Base-by-base conservation (phyloP, 306 rosid species). In the Amphicarpaea edgeworthii region DNA sequence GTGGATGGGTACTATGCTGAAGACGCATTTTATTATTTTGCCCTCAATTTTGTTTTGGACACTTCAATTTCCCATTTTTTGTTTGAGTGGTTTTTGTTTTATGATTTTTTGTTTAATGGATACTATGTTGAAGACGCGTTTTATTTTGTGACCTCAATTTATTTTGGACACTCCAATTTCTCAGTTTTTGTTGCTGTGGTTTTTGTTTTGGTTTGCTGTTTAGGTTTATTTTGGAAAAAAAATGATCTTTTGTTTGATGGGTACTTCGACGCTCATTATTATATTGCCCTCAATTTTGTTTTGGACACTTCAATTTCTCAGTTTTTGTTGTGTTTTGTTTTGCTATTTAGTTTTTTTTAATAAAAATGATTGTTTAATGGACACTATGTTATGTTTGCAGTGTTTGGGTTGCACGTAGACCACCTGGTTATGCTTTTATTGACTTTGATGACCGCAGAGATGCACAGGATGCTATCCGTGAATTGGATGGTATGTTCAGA, bases 341-440 rank as follows among this genome's bases (percentile, higher is more conserved):
- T 21, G 24, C 3, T 19, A 5, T 65, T 65, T 2, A 4, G 70
- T 12, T 65, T 63, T 0, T 38, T 38, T 34, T 4, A 26, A 14
- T 12, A n/a, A 14, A 61, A 8, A 38, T 38, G 11, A 1, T 40
- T 16, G 45, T 3, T 16, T 34, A 4, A 61, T 61, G 8, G 7
- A 16, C 1, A 16, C 37, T 16, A 4, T 34, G 28, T 16, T 32
- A 14, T 15, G 8, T 61, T 26, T 77, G 82, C 85, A 96, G 99
- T 83, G 99, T 96, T 17, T 96, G 99, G 99, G 99, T 96, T 81
- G 99, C 99, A 37, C 79, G 98, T 51, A 88, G 99, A 19, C 99
- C 99, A 54, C 98, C 99, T 21, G 99, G 99, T 68, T 96, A 96
- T 83, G 99, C 99, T 54, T 96, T 96, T 61, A 85, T 96, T 38